Base-by-base conservation (phyloP, 108 stramenopile species). In the Nannochloropsis gaditana region DNA sequence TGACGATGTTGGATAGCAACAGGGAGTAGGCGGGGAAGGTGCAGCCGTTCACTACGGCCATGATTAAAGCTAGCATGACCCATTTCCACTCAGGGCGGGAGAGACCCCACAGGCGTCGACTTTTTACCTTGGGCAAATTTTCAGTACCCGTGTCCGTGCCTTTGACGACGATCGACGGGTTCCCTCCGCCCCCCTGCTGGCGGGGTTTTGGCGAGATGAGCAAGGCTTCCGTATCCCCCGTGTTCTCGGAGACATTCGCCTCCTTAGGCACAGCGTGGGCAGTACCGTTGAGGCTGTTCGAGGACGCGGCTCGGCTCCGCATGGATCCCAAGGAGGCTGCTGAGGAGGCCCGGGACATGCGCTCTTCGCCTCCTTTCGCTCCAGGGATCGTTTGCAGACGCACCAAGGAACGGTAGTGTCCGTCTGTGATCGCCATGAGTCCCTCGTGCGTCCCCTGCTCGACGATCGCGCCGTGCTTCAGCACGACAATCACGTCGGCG, bases 381-480 rank as follows among this genome's bases (percentile, higher is more conserved):
- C 44, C 44, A n/a, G 85, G 44, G 9, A 86, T 83, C 2, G 86
- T 88, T 85, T 95, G 96, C 85, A 92, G 93, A 85, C 91, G 86
- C 17, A 96, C 94, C 85, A 96, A 85, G 9, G 81, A 84, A 21
- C 85, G 84, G 86, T 96, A 96, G 41, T 93, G 85, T 10, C 94
- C 93, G 19, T 80, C 86, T 9, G 87, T 82, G 11, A 47, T 79
- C 45, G 83, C 44, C 42, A 96, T 88, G 80, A 98, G 91, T 83
- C 93, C 94, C 9, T 94, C 93, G 89, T 99, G 98, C 15, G 91
- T 95, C 21, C 98, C 98, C 43, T 85, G 92, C 83, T 99, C 97
- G 43, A 95, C 94, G 9, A 99, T 86, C 45, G 81, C 81, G 17
- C 96, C 96, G 19, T 90, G 89, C 21, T 50, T 43, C 41, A 91